Conservation (phyloP, 495 filamentous ascomycete species). For the Daldinia childiae region DNA sequence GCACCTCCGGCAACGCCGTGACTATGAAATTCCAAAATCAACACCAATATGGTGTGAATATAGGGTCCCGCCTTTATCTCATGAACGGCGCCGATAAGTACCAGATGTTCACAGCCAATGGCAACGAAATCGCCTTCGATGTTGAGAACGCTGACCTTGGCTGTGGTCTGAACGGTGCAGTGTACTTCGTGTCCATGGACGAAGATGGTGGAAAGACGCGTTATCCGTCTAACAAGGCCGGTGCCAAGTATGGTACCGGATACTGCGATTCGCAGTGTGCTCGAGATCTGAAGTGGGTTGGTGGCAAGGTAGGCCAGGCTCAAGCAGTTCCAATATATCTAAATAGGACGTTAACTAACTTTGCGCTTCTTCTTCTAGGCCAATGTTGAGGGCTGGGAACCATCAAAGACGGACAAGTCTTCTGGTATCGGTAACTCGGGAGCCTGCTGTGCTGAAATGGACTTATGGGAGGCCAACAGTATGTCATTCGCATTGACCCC, state of each 20-base stretch:
- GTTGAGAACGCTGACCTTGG: constrained; percentile 62
- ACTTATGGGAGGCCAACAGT: constrained; percentile 77
- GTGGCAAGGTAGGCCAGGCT: constrained; percentile 49
- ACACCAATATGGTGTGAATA: constrained; percentile 53
- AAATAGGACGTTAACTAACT: background rate
- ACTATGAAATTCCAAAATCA: constrained; percentile 63
- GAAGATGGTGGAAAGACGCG: constrained; percentile 61
- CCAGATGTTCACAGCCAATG: constrained; percentile 62
- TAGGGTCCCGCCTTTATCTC: constrained; percentile 63
- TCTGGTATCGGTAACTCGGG: constrained; percentile 65
- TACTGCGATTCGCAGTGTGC: constrained; percentile 69
- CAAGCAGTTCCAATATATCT: background rate
- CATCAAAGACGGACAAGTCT: constrained; percentile 64
- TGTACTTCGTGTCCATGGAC: constrained; percentile 67
- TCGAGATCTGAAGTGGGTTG: constrained; percentile 61
- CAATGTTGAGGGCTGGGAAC: constrained; percentile 67
- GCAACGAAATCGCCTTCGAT: constrained; percentile 68
- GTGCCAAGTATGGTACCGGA: constrained; percentile 66
- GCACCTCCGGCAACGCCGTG: constrained; percentile 53
- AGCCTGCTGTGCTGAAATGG: constrained; percentile 78
- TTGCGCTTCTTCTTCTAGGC: constrained; percentile 42
- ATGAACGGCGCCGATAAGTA: constrained; percentile 62
- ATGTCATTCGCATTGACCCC: constrained; percentile 69
- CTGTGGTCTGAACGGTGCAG: constrained; percentile 65
- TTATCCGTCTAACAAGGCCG: constrained; percentile 63